Percentiles rank a stretch among this genome's conserved stretches.
Conservation (phyloP, 345 rosid genomes). For the Sonneratia alba region DNA sequence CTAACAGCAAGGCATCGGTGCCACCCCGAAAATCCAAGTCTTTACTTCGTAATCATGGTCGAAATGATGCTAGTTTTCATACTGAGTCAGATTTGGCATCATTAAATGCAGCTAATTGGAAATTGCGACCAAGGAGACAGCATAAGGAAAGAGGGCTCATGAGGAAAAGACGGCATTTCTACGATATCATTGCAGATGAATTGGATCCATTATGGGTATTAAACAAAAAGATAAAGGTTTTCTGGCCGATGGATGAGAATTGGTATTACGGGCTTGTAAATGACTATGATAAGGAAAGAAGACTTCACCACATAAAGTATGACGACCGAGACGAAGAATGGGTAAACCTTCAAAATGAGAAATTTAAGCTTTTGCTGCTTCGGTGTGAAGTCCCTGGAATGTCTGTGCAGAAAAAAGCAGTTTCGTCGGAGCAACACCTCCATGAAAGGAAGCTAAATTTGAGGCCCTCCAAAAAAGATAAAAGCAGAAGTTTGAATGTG, state of each 20-base stretch:
- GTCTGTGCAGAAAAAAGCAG: slow-evolving; percentile 31
- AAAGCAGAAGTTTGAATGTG: slow-evolving; percentile 22
- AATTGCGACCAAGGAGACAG: slow-evolving; percentile 59
- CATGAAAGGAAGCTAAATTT: slow-evolving; percentile 25
- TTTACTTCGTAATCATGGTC: slow-evolving; percentile 31
- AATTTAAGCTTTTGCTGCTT: slow-evolving; percentile 74
- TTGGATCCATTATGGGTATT: slow-evolving; percentile 67
- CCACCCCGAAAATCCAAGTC: slow-evolving; percentile 31
- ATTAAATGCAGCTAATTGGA: slow-evolving; percentile 51
- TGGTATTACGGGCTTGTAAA: slow-evolving; percentile 85
- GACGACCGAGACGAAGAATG: slow-evolving; percentile 99
- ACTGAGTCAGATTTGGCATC: slow-evolving; percentile 45
- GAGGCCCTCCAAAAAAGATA: slow-evolving; percentile 29
- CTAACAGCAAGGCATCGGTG: slow-evolving; percentile 34
- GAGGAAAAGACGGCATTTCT: slow-evolving; percentile 78
- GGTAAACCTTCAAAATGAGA: slow-evolving; percentile 72
- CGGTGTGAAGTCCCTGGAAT: slow-evolving; percentile 72
- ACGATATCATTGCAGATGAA: slow-evolving; percentile 59
- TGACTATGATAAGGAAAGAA: slow-evolving; percentile 61
- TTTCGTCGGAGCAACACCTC: slow-evolving; percentile 23
- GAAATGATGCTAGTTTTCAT: slow-evolving; percentile 19
- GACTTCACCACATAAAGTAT: slow-evolving; percentile 84
- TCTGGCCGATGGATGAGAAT: slow-evolving; percentile 90
- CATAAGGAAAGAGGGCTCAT: slow-evolving; percentile 43
- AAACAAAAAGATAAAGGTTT: slow-evolving; percentile 67